Evolutionary conservation across 768 basidiomycete genomes (phyloP).

Genomic region (Amanita thiersii): DNA sequence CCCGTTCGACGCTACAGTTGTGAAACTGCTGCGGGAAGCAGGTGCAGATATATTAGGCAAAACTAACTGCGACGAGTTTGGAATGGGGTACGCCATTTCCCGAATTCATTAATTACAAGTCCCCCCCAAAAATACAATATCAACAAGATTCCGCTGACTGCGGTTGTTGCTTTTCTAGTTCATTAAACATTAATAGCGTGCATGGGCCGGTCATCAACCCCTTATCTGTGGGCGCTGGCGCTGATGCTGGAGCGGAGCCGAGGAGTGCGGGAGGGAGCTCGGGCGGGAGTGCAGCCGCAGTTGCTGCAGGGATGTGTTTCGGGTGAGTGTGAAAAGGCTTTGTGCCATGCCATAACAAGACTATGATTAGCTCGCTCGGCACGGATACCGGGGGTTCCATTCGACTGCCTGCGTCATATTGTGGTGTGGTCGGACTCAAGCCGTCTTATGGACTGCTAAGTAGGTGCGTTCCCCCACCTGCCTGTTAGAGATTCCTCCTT

Average conservation of each 20-base stretch:
- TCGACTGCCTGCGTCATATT: conserved; percentile 89
- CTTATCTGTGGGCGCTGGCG: conserved; percentile 20
- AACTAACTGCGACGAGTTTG: conserved; percentile 96
- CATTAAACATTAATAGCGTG: conserved; percentile 64
- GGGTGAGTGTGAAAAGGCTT: conserved; percentile 45
- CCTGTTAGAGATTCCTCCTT: conserved; percentile 1
- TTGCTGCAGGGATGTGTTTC: conserved; percentile 75
- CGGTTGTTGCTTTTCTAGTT: conserved; percentile 34
- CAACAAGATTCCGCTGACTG: too few relatives aligned
- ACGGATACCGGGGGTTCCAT: conserved; percentile 97
- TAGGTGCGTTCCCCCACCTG: conserved; percentile 41
- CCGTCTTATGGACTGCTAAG: conserved; percentile 92
- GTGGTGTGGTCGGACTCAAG: conserved; percentile 86
- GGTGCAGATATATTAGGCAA: conserved; percentile 81
- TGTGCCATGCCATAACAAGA: conserved; percentile 4
- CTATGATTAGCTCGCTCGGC: conserved; percentile 60
- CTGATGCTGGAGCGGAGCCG: background rate
- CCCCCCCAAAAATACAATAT: too few relatives aligned
- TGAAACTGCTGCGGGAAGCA: conserved; percentile 44
- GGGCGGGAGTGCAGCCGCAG: conserved; percentile 92
- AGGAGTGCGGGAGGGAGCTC: conserved; percentile 89
- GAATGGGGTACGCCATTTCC: conserved; percentile 88
- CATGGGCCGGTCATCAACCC: conserved; percentile 84
- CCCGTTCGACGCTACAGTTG: conserved; percentile 85
- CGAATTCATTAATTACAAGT: too few relatives aligned